phyloP scores from a whole-genome alignment of 176 grass and related monocot species.

The Cymbopogon citratus region DNA sequence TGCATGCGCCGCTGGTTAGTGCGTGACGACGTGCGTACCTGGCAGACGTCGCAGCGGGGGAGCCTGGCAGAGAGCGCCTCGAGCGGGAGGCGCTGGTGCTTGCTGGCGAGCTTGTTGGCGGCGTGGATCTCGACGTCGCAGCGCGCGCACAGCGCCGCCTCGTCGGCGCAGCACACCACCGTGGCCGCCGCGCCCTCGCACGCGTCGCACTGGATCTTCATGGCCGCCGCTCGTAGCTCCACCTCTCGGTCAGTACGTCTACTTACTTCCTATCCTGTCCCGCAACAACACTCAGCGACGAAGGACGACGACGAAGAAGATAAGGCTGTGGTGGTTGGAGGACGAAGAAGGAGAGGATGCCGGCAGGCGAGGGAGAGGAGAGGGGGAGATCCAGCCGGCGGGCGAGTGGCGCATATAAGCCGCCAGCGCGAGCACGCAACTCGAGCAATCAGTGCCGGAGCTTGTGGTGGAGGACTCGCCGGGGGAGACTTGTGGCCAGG shows the following conservation, averaged over 20 bases:
- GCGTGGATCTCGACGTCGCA: slow-evolving; percentile 81
- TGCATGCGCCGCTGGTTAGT: neutral
- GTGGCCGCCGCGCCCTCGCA: slow-evolving; percentile 64
- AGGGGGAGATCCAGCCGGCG: neutral
- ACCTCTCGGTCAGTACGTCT: neutral
- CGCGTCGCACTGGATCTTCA: slow-evolving; percentile 93
- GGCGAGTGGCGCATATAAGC: slow-evolving; percentile 46
- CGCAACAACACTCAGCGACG: neutral
- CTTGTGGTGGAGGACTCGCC: slow-evolving; percentile 30
- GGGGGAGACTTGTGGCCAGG: slow-evolving; percentile 29
- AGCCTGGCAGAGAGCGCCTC: slow-evolving; percentile 54
- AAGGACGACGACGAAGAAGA: neutral
- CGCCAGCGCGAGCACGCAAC: slow-evolving; percentile 16
- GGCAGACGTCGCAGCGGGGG: slow-evolving; percentile 79
- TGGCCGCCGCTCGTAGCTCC: neutral
- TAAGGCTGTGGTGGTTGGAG: neutral
- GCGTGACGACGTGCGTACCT: slow-evolving; percentile 11
- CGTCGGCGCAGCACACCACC: slow-evolving; percentile 83
- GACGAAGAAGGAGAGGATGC: neutral
- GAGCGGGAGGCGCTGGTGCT: slow-evolving; percentile 82
- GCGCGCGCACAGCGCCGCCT: slow-evolving; percentile 79
- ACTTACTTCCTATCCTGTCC: too few species aligned
- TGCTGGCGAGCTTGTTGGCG: slow-evolving; percentile 82
- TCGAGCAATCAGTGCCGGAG: slow-evolving; percentile 12
- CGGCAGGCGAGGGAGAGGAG: neutral